phyloP scores from a whole-genome alignment of 2,329 filamentous ascomycete species.

The Fusarium liriodendri region DNA sequence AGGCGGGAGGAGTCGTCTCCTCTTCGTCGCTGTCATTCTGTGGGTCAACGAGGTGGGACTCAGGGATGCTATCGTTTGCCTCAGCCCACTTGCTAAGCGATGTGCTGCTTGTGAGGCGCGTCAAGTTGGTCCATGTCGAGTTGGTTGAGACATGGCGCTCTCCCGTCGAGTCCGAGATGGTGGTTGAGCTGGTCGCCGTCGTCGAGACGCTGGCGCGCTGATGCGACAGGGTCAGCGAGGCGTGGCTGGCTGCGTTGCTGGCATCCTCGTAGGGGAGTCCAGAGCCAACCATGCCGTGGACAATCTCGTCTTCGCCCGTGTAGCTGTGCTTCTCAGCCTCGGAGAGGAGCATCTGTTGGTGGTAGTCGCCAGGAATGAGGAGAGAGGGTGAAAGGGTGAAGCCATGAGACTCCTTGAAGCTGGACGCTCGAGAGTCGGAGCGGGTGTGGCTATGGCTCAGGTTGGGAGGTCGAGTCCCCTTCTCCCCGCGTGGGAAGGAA shows the following conservation, averaged over 20 bases:
- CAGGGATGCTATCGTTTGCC: slow-evolving; percentile 46
- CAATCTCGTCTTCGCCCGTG: slow-evolving; percentile 49
- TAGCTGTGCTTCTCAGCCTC: slow-evolving; percentile 43
- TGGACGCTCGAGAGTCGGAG: slow-evolving; percentile 61
- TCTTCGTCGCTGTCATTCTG: slow-evolving; percentile 39
- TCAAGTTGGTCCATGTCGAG: slow-evolving; percentile 65
- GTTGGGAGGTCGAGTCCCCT: slow-evolving; percentile 40
- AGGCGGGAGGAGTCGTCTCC: slow-evolving; percentile 37
- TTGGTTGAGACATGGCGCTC: slow-evolving; percentile 65
- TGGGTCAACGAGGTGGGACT: slow-evolving; percentile 39
- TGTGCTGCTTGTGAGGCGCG: slow-evolving; percentile 65
- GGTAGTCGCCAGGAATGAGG: slow-evolving; percentile 70
- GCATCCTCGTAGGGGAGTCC: slow-evolving; percentile 34
- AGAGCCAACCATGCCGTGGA: slow-evolving; percentile 31
- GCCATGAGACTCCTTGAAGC: slow-evolving; percentile 69
- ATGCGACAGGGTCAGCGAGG: slow-evolving; percentile 44
- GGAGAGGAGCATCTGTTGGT: slow-evolving; percentile 61
- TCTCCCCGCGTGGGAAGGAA: slow-evolving; percentile 60
- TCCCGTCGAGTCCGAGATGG: slow-evolving; percentile 59
- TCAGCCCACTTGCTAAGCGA: slow-evolving; percentile 55
- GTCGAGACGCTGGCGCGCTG: slow-evolving; percentile 68
- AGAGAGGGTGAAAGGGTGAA: slow-evolving; percentile 71
- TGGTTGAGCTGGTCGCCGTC: slow-evolving; percentile 60
- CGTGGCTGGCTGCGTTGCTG: slow-evolving; percentile 27
- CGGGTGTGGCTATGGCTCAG: slow-evolving; percentile 53